phyloP scores from a whole-genome alignment of 495 filamentous ascomycete species.

The Rostrohypoxylon terebratum region DNA sequence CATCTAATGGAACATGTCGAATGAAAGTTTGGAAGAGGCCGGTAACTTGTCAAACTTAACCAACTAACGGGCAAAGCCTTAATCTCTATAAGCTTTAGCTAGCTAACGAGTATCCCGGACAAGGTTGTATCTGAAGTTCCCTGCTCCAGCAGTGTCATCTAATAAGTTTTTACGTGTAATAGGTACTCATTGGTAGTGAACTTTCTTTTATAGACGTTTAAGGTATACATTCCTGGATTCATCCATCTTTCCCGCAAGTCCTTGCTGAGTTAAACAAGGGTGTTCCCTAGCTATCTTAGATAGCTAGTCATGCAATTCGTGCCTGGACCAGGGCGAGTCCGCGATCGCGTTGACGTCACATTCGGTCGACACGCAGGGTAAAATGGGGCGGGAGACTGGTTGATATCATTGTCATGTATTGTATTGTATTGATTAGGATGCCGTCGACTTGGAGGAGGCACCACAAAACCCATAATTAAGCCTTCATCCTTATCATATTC shows the following conservation, averaged over 20 bases:
- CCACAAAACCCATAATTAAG: conserved; percentile 14
- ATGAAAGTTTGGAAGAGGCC: not conserved
- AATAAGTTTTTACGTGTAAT: not conserved
- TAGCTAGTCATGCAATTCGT: not conserved
- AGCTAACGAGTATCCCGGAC: not conserved
- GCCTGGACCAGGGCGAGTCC: not conserved
- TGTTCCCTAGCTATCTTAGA: not conserved
- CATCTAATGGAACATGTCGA: not conserved
- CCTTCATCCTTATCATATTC: conserved; percentile 1
- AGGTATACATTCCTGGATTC: not conserved
- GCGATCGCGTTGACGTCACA: not conserved
- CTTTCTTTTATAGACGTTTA: not conserved
- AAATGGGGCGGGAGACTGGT: not conserved
- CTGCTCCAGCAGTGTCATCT: not conserved
- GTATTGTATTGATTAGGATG: conserved; percentile 10
- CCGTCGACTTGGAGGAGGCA: not conserved
- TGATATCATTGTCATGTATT: conserved; percentile 6
- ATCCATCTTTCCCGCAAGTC: not conserved
- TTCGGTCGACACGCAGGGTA: not conserved
- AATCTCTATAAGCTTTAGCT: not conserved
- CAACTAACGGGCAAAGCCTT: not conserved
- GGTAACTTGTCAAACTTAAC: not conserved
- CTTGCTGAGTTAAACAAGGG: not conserved
- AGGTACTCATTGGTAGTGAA: not conserved
- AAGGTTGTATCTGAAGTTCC: not conserved